Conservation (phyloP, 2,329 filamentous ascomycete genomes). For the Grosmannia penicillata region DNA sequence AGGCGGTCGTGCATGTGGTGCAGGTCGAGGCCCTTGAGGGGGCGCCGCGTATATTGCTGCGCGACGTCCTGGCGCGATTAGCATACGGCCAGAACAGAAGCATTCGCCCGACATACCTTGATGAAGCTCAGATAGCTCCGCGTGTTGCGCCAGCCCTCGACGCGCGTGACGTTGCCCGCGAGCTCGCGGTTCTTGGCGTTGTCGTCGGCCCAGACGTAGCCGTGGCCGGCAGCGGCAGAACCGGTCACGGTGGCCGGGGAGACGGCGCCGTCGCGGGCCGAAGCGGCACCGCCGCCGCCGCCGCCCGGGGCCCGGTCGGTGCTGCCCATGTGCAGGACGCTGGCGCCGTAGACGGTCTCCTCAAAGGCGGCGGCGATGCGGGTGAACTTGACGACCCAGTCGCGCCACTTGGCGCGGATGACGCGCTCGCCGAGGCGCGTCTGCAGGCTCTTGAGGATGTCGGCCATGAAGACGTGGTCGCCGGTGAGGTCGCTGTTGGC, state of each 20-base stretch:
- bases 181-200: conserved; percentile 68
- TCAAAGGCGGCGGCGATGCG: conserved; percentile 88
- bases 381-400: conserved; percentile 90
- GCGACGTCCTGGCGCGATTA: conserved; percentile 39
- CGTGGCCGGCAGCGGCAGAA: conserved; percentile 45
- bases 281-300: conserved; percentile 17
- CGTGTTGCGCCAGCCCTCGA: conserved; percentile 94
- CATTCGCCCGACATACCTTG: conserved; percentile 39
- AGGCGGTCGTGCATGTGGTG: conserved; percentile 88
- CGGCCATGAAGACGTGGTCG: conserved; percentile 77
- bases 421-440: conserved; percentile 80
- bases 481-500: conserved; percentile 56
- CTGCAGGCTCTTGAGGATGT: conserved; percentile 68
- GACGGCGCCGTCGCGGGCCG: neutral
- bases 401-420: conserved; percentile 81
- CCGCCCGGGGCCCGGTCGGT: conserved; percentile 47
- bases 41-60: conserved; percentile 46
- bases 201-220: conserved; percentile 90
- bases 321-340: conserved; percentile 70
- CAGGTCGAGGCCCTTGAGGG: conserved; percentile 70
- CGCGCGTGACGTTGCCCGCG: conserved; percentile 77
- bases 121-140: conserved; percentile 93
- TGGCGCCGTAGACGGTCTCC: conserved; percentile 87
- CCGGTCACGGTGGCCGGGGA: neutral
- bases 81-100: conserved; percentile 9